Evolutionary conservation across 2,329 filamentous ascomycete species (phyloP), one percentile per base, ranked within the genome.

Genomic region (Exophiala viscosa): DNA sequence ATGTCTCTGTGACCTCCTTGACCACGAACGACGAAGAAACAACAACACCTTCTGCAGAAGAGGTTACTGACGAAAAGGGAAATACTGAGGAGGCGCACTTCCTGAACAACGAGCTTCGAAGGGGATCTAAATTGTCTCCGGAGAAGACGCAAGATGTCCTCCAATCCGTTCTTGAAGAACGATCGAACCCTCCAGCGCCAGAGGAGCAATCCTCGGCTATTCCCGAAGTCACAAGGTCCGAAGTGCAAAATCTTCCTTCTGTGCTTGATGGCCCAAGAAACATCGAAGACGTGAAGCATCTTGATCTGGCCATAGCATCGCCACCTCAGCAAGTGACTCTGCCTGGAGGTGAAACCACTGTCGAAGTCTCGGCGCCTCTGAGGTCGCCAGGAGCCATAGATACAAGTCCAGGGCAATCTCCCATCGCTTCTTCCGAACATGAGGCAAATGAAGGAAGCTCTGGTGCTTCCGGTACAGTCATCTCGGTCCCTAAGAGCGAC

Each of bases 1-100:
- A 90, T 62, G 89, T 91, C 58, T 90, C 89, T 2, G 86, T 87
- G 54, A 85, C 89, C 52, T 87, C 88, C 1, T 73, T 91, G 13
- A 77, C 79, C 4, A 83, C 86, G 5, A 82, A 81, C 10, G 90
- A 95, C 45, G 83, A 87, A 38, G 76, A 77, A 2, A 73, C 76
- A 6, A 84, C 86, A 17, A 72, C 75, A 1, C 73, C 71, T 13
- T 70, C 75, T 5, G 64, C 70, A 1, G 68, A 70, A 34, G 62
- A 63, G 14, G 60, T 60, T 3, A 32, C 65, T 35, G 57, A 61
- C 17, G 62, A 67, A 32, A 72, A 70, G 40, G 60, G 62, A 34
- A 67, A 65, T 13, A 53, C 49, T 11, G 62, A 64, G 5, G 67
- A 70, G 46, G 60, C 57, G 43, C 52, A 61, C n/a, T 56, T 61